Conservation (phyloP, 129 eudicot genomes). For the Flaveria robusta region DNA sequence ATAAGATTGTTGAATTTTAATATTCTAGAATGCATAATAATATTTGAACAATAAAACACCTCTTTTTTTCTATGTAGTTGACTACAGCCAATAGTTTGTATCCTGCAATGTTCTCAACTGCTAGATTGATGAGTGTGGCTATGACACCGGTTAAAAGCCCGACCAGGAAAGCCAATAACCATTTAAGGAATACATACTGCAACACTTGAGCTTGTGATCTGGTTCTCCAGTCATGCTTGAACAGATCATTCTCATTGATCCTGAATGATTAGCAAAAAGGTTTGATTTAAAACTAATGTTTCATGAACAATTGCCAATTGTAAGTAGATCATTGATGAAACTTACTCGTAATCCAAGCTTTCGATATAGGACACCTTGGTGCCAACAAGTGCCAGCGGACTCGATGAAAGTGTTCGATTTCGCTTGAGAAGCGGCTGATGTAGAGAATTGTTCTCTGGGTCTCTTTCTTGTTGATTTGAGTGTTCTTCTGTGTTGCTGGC, state of each 20-base stretch:
- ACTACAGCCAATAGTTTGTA: constrained; percentile 71
- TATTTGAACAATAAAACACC: constrained; percentile 37
- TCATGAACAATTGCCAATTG: background rate
- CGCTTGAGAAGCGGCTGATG: constrained; percentile 69
- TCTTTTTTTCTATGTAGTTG: constrained; percentile 52
- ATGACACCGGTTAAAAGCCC: constrained; percentile 81
- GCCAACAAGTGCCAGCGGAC: constrained; percentile 85
- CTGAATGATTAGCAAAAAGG: constrained; percentile 38
- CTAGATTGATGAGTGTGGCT: constrained; percentile 92
- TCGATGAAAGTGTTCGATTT: constrained; percentile 75
- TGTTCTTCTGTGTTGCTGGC: constrained; percentile 36
- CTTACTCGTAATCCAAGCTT: constrained; percentile 95
- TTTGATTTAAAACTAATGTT: background rate
- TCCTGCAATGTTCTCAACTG: constrained; percentile 93
- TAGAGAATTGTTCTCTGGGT: constrained; percentile 65
- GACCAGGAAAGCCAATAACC: constrained; percentile 83
- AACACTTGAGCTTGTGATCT: constrained; percentile 80
- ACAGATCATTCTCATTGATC: constrained; percentile 94
- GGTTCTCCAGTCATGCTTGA: constrained; percentile 99
- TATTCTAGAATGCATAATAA: background rate
- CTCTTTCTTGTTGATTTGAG: constrained; percentile 47
- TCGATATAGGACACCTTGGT: constrained; percentile 91
- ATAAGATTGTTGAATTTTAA: background rate
- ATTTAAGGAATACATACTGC: constrained; percentile 80
- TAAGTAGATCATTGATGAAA: background rate